Base-by-base conservation (phyloP, 1,139 yeast genomes). In the Ashbya aceris region DNA sequence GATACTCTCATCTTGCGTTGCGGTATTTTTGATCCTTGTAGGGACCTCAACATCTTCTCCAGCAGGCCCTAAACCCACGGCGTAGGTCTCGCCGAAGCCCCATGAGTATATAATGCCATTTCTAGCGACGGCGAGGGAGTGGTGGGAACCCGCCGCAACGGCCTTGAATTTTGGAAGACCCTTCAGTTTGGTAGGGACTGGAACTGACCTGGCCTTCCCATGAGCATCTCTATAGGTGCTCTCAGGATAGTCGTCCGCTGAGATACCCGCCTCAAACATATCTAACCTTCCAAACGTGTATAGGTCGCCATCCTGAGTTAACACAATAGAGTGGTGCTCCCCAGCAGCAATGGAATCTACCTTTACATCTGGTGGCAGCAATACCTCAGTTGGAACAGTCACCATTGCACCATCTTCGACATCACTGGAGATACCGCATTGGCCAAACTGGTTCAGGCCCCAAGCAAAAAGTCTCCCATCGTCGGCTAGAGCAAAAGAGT, bases 81-180 rank as follows among this genome's bases (percentile, higher is more conserved):
- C 98, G 61, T 85, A 91, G 0, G 96, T 87, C 51, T 89, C 97
- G 38, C 93, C 96, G 60, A 89, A 91, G 1, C 99, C 99, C 99
- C 99, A 91, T 1, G 96, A 76, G 67, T 80, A 91, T 1, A 79
- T 84, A 45, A 83, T 68, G 5, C 99, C 98, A 52, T 85, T 89
- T 30, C 71, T 76, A 7, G 93, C 78, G 4, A 89, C 73, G 1
- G 96, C 96, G 47, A 91, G 66, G 0, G 94, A 83, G 61, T 91
- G 98, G 55, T 91, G 97, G 1, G 95, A 82, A 1, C 98, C 98
- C 39, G 82, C 77, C 5, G 93, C 83, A 36, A 89, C 69, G 6
- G 71, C 62, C 55, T 77, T 81, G 54, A 83, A 71, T 45, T 68
- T 69, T 40, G 85, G 83, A 38, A 77, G 64, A 36, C 73, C 71